Evolutionary conservation across 169 alveolate genomes (phyloP).

Genomic region (Cryptosporidium ryanae): DNA sequence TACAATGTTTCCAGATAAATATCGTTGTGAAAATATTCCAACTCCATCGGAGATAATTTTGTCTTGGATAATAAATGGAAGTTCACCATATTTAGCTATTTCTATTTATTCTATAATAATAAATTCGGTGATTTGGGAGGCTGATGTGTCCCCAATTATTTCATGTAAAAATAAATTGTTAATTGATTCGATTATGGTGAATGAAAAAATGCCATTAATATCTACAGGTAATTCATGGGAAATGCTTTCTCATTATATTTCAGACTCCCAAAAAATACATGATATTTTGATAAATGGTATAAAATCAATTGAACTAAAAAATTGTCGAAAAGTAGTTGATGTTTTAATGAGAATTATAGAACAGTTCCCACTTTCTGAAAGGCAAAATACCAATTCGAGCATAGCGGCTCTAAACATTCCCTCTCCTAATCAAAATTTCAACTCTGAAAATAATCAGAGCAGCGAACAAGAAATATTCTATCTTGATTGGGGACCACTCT

Average conservation of each 20-base stretch:
- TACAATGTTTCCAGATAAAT: not conserved
- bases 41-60: slow-evolving; percentile 51
- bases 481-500: slow-evolving; percentile 65
- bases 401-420: not conserved
- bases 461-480: slow-evolving; percentile 16
- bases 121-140: slow-evolving; percentile 23
- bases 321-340: slow-evolving; percentile 9
- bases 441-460: not conserved
- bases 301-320: not conserved
- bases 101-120: slow-evolving; percentile 27
- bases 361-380: slow-evolving; percentile 31
- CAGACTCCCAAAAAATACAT: not conserved
- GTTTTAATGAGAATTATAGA: slow-evolving; percentile 1
- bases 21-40: not conserved
- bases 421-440: not conserved
- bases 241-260: slow-evolving; percentile 11
- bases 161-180: not conserved
- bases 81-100: slow-evolving; percentile 62
- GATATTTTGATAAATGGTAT: not conserved
- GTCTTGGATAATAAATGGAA: slow-evolving; percentile 65
- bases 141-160: not conserved
- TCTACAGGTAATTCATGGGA: slow-evolving; percentile 70
- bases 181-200: not conserved
- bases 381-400: not conserved
- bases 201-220: slow-evolving; percentile 9